phyloP scores from a whole-genome alignment of 2,329 filamentous ascomycete species.

The Fusarium denticulatum region DNA sequence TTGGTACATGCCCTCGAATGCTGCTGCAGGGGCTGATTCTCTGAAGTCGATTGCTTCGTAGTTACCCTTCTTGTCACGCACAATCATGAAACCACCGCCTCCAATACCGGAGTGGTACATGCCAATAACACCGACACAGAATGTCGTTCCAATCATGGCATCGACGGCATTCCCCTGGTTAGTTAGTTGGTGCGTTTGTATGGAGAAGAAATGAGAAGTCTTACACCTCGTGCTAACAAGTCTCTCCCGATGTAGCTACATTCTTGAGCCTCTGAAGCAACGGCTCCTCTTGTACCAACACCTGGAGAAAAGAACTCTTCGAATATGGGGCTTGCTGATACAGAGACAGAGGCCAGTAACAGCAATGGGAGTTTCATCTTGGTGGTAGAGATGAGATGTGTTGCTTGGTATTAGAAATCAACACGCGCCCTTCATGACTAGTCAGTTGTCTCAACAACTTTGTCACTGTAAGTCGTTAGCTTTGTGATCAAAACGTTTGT shows the following conservation, averaged over 20 bases:
- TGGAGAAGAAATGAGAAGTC: conserved; percentile 27
- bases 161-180: conserved; percentile 78
- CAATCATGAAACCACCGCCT: conserved; percentile 89
- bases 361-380: conserved; percentile 11
- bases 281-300: conserved; percentile 62
- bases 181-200: neutral
- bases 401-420: conserved; percentile 2
- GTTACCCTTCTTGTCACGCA: conserved; percentile 75
- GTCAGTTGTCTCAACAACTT: neutral
- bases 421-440: neutral
- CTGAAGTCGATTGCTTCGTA: conserved; percentile 92
- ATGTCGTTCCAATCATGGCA: conserved; percentile 76
- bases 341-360: conserved; percentile 13
- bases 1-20: conserved; percentile 85
- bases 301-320: conserved; percentile 21
- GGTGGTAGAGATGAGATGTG: neutral
- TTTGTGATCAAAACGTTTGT: no score
- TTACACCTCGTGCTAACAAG: conserved; percentile 63
- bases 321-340: conserved; percentile 18
- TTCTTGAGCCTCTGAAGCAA: conserved; percentile 74
- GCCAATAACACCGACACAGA: conserved; percentile 79
- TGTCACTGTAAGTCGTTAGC: neutral
- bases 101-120: conserved; percentile 87
- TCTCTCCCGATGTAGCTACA: conserved; percentile 76
- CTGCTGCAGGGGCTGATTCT: conserved; percentile 85